These are phyloP conservation scores for Linum tenue DNA, from an alignment of 345 rosid genomes.

Conservation along the genomic window DNA sequence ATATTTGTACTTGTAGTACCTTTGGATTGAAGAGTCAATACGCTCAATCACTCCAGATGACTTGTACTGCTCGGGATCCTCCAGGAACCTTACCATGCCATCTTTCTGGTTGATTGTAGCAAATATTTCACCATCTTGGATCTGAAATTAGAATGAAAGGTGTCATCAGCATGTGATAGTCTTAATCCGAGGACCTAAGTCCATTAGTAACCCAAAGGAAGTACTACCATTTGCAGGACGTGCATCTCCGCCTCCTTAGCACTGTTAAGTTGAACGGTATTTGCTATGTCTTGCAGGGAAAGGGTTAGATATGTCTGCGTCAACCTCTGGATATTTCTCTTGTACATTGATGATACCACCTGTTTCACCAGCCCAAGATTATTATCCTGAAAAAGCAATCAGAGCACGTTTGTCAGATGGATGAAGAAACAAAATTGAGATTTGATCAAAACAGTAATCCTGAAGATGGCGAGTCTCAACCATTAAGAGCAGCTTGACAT, in stretches of 20 bases:
- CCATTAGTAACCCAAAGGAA: background rate
- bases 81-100: constrained; percentile 98
- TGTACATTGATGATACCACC: constrained; percentile 85
- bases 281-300: constrained; percentile 93
- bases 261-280: constrained; percentile 59
- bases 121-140: constrained; percentile 93
- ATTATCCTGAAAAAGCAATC: constrained; percentile 53
- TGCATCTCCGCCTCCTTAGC: constrained; percentile 96
- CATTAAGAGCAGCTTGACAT: constrained; percentile 1
- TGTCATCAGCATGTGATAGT: background rate
- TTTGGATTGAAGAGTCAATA: constrained; percentile 77
- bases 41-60: constrained; percentile 74
- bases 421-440: constrained; percentile 8
- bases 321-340: constrained; percentile 88
- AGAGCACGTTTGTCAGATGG: constrained; percentile 17
- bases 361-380: constrained; percentile 92
- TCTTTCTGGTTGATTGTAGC: constrained; percentile 97
- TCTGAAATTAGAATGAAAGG: constrained; percentile 33
- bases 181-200: background rate
- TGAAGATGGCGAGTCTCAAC: background rate
- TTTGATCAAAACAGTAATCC: background rate
- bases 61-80: constrained; percentile 97
- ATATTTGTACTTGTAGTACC: constrained; percentile 31
- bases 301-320: constrained; percentile 92
- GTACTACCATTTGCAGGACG: constrained; percentile 90